A percentile compares a stretch with the other conserved stretches of the same genome.
Evolutionary conservation across 2,329 filamentous ascomycete species (phyloP).

Genomic region (Venturia oleaginea): DNA sequence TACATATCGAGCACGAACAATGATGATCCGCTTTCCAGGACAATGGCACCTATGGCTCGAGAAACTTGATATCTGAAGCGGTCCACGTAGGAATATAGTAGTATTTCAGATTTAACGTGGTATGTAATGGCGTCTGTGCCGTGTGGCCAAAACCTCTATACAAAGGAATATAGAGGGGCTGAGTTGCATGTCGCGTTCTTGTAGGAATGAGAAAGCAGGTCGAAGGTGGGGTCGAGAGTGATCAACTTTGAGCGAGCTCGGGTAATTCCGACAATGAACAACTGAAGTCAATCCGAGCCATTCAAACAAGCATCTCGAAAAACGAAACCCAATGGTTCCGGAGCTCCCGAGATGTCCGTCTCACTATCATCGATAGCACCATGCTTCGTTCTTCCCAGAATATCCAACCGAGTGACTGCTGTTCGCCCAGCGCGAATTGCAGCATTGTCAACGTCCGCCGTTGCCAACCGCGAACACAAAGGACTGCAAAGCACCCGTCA

Average conservation of each 20-base stretch:
- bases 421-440: background rate
- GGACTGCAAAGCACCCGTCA: background rate
- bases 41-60: too few species aligned
- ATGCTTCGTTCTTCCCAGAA: constrained; percentile 4
- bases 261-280: background rate
- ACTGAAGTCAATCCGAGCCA: background rate
- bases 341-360: background rate
- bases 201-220: background rate
- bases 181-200: too few species aligned
- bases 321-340: background rate
- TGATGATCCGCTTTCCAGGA: too few species aligned
- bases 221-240: too few species aligned
- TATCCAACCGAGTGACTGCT: background rate
- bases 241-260: background rate
- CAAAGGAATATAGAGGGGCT: too few species aligned
- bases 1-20: too few species aligned
- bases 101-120: too few species aligned
- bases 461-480: background rate
- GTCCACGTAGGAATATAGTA: too few species aligned
- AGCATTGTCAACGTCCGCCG: background rate
- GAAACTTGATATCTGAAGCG: too few species aligned
- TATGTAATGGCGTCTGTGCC: too few species aligned
- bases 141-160: too few species aligned
- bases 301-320: background rate
- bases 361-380: background rate